Base-by-base conservation (phyloP, 1,284 basidiomycete genomes). In the Dichomitus squalens region DNA sequence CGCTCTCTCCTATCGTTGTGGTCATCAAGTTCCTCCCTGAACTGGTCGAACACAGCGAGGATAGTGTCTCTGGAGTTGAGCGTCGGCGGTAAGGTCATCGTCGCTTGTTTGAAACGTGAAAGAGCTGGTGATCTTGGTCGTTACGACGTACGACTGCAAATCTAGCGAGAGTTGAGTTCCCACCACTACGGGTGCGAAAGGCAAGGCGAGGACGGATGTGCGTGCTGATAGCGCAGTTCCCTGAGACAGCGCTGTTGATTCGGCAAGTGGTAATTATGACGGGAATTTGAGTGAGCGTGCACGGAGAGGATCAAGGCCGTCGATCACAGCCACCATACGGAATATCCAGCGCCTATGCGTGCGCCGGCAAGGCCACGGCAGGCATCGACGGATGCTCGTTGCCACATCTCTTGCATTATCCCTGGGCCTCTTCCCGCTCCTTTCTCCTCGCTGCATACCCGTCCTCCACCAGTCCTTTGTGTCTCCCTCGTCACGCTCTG, bases 1-100 rank as follows among this genome's bases (percentile, higher is more conserved):
- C 90, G 83, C 67, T 96, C 94, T 40, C 88, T 75, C 59, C 85
- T 77, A 70, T 93, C 89, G 68, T 90, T 83, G 68, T 86, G 79
- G 34, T 86, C 83, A 74, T 94, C 92, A 25, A 94, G 76, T 52
- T 91, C 82, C 39, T 79, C 79, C 60, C 88, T 82, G 73, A 90
- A 92, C 9, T 63, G 60, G 48, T 82, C 75, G 66, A 93, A 92
- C 27, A 74, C 66, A 18, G 66, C 55, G 36, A 72, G 64, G 61
- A 75, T 72, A 27, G 64, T 59, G 36, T 67, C 67, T 29, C 67
- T 60, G 12, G 70, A 64, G 51, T 33, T 49, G 27, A 66, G 47
- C 25, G 62, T 52, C 16, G 46, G 48, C 16, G 55, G 20, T 46
- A 55, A 44, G 41, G 53, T 34, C 58, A 60, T 63, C 48, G 49